These are phyloP conservation scores for Entrophospora sp. DNA, from an alignment of 192 early-diverging fungal species.

Conservation along the genomic window DNA sequence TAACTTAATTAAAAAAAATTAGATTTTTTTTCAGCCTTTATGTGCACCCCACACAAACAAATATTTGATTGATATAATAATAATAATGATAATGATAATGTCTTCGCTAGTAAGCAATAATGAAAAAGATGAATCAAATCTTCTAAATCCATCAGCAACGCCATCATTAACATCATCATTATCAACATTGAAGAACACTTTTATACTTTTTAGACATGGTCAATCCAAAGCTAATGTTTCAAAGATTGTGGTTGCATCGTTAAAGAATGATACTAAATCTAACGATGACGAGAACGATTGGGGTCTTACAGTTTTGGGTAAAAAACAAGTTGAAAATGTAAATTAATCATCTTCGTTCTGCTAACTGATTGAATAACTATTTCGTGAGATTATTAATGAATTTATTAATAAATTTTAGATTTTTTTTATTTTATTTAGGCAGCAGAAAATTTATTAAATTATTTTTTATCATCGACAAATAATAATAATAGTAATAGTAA, in stretches of 20 bases:
- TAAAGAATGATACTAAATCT: constrained; percentile 35
- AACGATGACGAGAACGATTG: constrained; percentile 20
- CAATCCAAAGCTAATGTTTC: constrained; percentile 38
- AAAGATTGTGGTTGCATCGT: constrained; percentile 32
- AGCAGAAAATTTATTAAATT: background rate
- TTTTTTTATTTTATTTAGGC: background rate
- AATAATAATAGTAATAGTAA: no score
- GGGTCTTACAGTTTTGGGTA: constrained; percentile 34
- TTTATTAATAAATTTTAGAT: background rate
- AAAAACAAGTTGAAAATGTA: constrained; percentile 34
- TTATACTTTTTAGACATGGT: constrained; percentile 37
- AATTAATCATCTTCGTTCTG: background rate
- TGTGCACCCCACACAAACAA: no score
- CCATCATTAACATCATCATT: background rate
- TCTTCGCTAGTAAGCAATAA: no score
- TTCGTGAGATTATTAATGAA: no score
- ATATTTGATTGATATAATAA: no score
- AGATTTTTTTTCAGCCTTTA: no score
- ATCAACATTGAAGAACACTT: constrained; percentile 27
- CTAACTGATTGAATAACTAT: no score
- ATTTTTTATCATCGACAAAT: no score
- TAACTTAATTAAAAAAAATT: no score
- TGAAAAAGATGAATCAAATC: background rate
- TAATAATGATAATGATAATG: no score
- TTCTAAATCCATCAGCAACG: background rate